Conservation (phyloP, 129 eudicot species). For the Escallonia herrerae region DNA sequence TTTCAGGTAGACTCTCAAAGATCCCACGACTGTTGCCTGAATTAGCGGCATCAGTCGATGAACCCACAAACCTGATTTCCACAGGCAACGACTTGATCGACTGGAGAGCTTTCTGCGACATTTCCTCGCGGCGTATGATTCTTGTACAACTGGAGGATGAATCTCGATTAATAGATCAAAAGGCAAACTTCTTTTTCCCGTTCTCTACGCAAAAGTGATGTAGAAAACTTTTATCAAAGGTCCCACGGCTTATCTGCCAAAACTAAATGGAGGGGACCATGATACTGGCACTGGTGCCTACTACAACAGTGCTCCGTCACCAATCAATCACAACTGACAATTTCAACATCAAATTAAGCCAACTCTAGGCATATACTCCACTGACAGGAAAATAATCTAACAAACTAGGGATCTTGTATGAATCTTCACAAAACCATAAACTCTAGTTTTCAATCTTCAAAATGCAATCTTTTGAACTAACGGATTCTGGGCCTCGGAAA, state of each 20-base stretch:
- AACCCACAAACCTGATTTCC: constrained; percentile 46
- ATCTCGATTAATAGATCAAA: constrained; percentile 29
- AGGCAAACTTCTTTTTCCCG: constrained; percentile 21
- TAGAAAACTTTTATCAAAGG: constrained; percentile 45
- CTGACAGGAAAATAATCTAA: no score
- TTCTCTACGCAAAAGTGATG: constrained; percentile 27
- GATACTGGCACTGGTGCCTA: background rate
- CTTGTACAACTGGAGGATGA: constrained; percentile 15
- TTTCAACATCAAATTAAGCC: constrained; percentile 29
- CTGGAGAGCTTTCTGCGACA: constrained; percentile 45
- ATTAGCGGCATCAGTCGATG: constrained; percentile 5
- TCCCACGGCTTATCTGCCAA: constrained; percentile 50
- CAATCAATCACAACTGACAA: constrained; percentile 35
- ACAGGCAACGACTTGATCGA: constrained; percentile 73
- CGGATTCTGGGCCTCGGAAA: constrained; percentile 17
- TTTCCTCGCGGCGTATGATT: constrained; percentile 16
- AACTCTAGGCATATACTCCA: background rate
- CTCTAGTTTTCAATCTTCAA: constrained; percentile 14
- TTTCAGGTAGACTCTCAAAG: constrained; percentile 34
- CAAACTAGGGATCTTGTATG: no score
- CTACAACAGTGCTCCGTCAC: constrained; percentile 27
- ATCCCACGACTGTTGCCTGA: constrained; percentile 12
- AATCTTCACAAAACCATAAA: constrained; percentile 15
- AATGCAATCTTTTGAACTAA: background rate
- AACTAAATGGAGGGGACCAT: constrained; percentile 73